These are phyloP conservation scores for Candida neerlandica DNA, from an alignment of 1,139 yeast species.

Conservation along the genomic window DNA sequence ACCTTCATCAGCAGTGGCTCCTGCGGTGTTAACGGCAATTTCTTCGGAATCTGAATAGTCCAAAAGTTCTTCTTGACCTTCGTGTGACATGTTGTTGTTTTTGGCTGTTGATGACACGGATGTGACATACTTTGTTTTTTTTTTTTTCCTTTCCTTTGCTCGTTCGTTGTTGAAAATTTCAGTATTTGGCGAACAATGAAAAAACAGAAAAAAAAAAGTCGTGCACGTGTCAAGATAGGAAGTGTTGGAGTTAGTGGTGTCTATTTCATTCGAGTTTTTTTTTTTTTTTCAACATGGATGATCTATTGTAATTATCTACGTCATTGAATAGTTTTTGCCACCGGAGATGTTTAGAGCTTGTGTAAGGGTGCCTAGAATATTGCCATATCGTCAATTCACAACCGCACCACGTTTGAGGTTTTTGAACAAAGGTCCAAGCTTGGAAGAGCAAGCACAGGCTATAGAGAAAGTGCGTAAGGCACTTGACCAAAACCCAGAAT, in stretches of 20 bases:
- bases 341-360: conserved; percentile 4
- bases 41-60: conserved; percentile 99
- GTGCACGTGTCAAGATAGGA: background rate
- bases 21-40: conserved; percentile 69
- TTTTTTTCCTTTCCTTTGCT: background rate
- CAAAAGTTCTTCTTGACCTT: conserved; percentile 98
- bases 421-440: conserved; percentile 10
- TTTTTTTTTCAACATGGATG: background rate
- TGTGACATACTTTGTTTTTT: background rate
- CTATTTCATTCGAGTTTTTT: background rate
- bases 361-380: background rate
- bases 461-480: conserved; percentile 23
- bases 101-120: background rate
- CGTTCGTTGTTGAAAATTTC: conserved; percentile 5
- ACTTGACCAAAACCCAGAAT: conserved; percentile 31
- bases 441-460: conserved; percentile 18
- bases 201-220: conserved; percentile 1
- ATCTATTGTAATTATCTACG: background rate
- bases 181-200: conserved; percentile 3
- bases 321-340: background rate
- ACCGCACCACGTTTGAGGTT: conserved; percentile 7
- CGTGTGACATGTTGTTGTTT: conserved; percentile 62
- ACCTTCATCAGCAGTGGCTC: conserved; percentile 38
- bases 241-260: too few species aligned
- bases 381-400: conserved; percentile 3